Evolutionary conservation across 2,329 filamentous ascomycete genomes (phyloP), one percentile per base, ranked within the genome.

Genomic region (Pleoardoris graminearum): DNA sequence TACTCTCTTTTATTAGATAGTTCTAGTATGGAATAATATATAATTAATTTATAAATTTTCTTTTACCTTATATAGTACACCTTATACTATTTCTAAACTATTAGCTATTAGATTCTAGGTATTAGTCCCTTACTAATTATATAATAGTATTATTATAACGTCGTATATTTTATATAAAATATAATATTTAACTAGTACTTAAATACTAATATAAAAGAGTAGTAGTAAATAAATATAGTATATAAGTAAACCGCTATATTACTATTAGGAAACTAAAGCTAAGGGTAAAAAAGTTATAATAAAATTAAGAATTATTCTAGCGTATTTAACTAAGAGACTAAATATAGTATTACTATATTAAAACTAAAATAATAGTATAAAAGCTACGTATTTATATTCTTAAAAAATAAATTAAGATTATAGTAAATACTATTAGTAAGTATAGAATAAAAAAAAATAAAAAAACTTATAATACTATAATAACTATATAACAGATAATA

Each of bases 361-460:
- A 23, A 53, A n/a, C 41, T 50, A 19, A 50, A 33, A 50, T 27
- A 49, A 53, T 49, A 19, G 41, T 39, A 25, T 53, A 14, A 53
- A 33, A 45, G 51, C 29, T 53, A 50, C 23, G 39, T 32, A 49
- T 53, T 51, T 27, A 27, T 46, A 7, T 51, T n/a, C 29, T 47
- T 47, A 51, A 11, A 25, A 33, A 46, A 49, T 27, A 38, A 49
- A 22, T 19, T 30, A 32, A 53, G 51, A 16, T 25, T 6, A 21
- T 12, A 53, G 46, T 49, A 42, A 38, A 45, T 53, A 22, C 39
- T 14, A 53, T 50, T 16, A 19, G 39, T 25, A 22, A 50, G 45
- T 53, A 37, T 25, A 25, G 48, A 50, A 30, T 17, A 36, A 27
- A 27, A 33, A 49, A 23, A 27, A 14, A 35, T 27, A 6, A 6